Conservation (phyloP, 2,329 filamentous ascomycete genomes). For the Fusarium musae region DNA sequence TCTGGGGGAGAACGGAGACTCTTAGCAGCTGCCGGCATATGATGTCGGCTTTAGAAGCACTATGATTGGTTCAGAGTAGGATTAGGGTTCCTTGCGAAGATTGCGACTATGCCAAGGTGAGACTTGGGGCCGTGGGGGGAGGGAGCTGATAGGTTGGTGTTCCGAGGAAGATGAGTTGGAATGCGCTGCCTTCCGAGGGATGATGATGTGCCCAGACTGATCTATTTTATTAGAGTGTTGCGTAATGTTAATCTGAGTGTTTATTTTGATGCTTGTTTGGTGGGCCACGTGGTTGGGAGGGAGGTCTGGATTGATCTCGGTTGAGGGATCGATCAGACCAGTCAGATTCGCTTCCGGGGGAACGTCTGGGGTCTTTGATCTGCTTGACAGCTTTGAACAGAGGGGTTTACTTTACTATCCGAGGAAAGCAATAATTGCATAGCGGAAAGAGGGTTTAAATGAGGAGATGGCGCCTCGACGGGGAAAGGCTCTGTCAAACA, state of each 20-base stretch:
- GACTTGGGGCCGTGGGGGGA: neutral
- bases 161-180: slow-evolving; percentile 4
- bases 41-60: neutral
- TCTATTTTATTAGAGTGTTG: neutral
- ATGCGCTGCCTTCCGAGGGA: neutral
- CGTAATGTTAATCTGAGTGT: neutral
- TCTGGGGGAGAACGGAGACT: slow-evolving; percentile 2
- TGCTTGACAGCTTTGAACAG: neutral
- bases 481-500: no score
- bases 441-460: rapidly evolving
- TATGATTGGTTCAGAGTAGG: neutral
- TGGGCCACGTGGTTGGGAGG: neutral
- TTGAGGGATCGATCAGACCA: neutral
- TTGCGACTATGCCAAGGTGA: neutral
- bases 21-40: slow-evolving; percentile 13
- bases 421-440: neutral
- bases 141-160: neutral
- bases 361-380: no score
- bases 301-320: neutral
- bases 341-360: neutral
- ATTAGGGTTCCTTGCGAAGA: neutral
- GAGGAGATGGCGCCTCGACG: rapidly evolving
- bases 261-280: neutral
- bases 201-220: neutral
- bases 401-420: no score